Base-by-base conservation (phyloP, 2,329 filamentous ascomycete species). In the Fusarium temperatum region DNA sequence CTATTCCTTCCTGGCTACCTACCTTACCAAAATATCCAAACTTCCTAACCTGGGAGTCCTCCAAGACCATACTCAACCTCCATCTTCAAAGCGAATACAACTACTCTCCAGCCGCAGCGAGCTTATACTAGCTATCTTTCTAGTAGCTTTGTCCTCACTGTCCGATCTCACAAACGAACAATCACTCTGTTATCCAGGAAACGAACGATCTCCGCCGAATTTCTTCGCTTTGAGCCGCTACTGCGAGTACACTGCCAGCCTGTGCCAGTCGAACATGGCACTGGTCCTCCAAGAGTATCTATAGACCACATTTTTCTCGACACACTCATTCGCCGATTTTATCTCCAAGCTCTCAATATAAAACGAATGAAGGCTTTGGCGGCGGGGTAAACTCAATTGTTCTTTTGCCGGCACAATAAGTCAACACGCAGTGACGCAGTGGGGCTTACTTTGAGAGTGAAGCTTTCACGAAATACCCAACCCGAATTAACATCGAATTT, bases 191-290 rank as follows among this genome's bases (percentile, higher is more conserved):
- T 50, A 47, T 51, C n/a, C 20, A 61, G 47, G 63, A 59, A 60
- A 53, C 53, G 35, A 47, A 63, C 72, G 58, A 66, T 36, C 35
- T 51, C 38, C 38, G 13, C 55, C 72, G 63, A 71, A 51, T 39
- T 55, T 41, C 66, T 59, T 71, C 64, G 36, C 63, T 53, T 65
- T 51, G 32, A 70, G 67, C 61, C 54, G 67, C 64, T 60, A 61
- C 58, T 63, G 61, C 53, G 41, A 63, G 36, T 61, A 63, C 54
- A 50, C 57, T 45, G 65, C 66, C 54, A 17, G 36, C 56, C 69
- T 68, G 64, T 68, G 59, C 41, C 60, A 59, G 66, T 76, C 74
- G 57, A 76, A 70, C 74, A 80, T 80, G 79, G 77, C 73, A 64
- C 61, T 70, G 67, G 53, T 58, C 59, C 67, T 66, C 62, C 62